Conservation (phyloP, 768 basidiomycete species). For the Megacollybia marginata region DNA sequence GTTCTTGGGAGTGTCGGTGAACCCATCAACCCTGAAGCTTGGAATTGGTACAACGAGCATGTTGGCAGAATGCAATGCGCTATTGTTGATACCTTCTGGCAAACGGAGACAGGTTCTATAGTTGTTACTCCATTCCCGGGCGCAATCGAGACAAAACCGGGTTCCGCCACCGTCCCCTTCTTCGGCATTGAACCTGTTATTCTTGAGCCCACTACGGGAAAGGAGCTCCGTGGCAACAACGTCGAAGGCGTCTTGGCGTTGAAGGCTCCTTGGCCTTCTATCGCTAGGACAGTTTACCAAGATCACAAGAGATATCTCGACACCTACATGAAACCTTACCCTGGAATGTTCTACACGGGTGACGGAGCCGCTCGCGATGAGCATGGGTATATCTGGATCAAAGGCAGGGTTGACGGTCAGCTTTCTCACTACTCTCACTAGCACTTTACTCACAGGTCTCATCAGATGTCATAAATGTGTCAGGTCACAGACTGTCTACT, state of each 20-base stretch:
- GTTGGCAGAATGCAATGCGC: conserved; percentile 86
- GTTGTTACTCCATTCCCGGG: conserved; percentile 95
- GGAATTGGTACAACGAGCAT: conserved; percentile 98
- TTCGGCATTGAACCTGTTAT: conserved; percentile 89
- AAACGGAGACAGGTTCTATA: conserved; percentile 97
- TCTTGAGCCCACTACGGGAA: conserved; percentile 75
- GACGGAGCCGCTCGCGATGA: conserved; percentile 93
- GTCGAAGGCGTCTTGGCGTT: conserved; percentile 90
- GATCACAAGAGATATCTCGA: conserved; percentile 80
- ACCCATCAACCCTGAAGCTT: conserved; percentile 98
- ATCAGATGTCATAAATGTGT: conserved; percentile 93
- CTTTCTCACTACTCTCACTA: not conserved
- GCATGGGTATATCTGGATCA: conserved; percentile 98
- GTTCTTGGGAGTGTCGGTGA: conserved; percentile 93
- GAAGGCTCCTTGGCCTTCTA: conserved; percentile 88
- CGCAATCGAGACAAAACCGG: conserved; percentile 92
- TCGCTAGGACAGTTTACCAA: conserved; percentile 86
- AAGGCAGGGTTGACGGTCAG: conserved; percentile 86
- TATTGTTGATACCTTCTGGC: conserved; percentile 93
- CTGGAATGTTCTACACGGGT: conserved; percentile 93
- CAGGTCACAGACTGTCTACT: conserved; percentile 93
- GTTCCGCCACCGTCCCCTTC: conserved; percentile 96
- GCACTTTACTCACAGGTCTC: not conserved
- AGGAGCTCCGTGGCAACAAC: conserved; percentile 55
- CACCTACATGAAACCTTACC: conserved; percentile 68